A percentile compares a stretch with the other conserved stretches of the same genome.
Evolutionary conservation across 257 asterid species (phyloP).

Genomic region (Anisodus tanguticus): DNA sequence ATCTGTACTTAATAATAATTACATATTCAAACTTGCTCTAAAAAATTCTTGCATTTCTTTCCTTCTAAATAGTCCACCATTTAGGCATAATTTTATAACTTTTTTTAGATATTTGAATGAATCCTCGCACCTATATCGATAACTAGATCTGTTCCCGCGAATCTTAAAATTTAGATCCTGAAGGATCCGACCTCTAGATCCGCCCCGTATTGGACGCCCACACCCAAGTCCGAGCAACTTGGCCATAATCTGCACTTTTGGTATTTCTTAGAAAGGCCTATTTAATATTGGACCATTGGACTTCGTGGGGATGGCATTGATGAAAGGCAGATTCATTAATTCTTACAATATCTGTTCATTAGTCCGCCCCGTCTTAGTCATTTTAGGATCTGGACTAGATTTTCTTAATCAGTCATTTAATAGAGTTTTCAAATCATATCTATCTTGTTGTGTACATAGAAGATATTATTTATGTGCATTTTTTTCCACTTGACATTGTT

Average conservation of each 20-base stretch:
- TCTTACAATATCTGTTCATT: not conserved
- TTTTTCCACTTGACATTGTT: not conserved
- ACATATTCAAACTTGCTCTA: no score
- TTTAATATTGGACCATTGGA: not conserved
- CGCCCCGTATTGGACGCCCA: no score
- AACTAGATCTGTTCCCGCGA: no score
- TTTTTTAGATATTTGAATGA: no score
- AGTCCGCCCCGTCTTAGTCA: not conserved
- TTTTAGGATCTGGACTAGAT: not conserved
- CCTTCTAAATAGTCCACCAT: no score
- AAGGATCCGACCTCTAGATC: no score
- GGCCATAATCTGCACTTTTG: not conserved
- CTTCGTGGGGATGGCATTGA: not conserved
- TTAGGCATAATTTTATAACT: no score
- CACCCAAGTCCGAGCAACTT: no score
- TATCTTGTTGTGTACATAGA: not conserved
- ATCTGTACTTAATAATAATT: no score
- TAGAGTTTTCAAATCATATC: slow-evolving; percentile 2
- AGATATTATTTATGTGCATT: not conserved
- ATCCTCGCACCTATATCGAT: no score
- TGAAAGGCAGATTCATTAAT: slow-evolving; percentile 1
- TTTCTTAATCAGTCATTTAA: slow-evolving; percentile 4
- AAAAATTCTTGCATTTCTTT: no score
- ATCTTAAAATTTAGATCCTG: no score
- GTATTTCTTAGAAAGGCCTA: not conserved